Evolutionary conservation across 192 early-diverging fungal genomes (phyloP).

Genomic region (Linnemannia hyalina): DNA sequence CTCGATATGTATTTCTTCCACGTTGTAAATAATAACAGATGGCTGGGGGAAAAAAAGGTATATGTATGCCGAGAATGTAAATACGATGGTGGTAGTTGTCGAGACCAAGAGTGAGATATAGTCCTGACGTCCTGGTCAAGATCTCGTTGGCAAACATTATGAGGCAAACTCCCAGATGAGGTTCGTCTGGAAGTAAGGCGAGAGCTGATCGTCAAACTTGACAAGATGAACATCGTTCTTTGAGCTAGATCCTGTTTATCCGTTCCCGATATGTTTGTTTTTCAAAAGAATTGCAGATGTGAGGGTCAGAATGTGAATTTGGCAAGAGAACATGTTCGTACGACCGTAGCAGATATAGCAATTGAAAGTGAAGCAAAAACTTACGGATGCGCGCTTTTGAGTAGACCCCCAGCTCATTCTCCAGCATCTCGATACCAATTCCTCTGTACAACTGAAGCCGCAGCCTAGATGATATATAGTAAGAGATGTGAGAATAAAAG

Average conservation of each 20-base stretch:
- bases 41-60: too few species aligned
- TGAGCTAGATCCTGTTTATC: constrained; percentile 21
- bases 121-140: background rate
- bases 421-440: constrained; percentile 57
- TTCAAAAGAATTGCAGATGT: background rate
- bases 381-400: constrained; percentile 56
- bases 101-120: background rate
- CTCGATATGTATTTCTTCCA: too few species aligned
- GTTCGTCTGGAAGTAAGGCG: constrained; percentile 45
- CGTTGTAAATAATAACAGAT: too few species aligned
- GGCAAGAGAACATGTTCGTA: background rate
- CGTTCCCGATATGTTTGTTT: background rate
- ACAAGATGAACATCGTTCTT: constrained; percentile 43
- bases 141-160: background rate
- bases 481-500: background rate
- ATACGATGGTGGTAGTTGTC: background rate
- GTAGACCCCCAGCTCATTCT: constrained; percentile 45
- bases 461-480: constrained; percentile 15
- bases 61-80: background rate
- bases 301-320: background rate
- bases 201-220: constrained; percentile 43
- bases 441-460: constrained; percentile 55
- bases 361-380: background rate
- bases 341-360: background rate
- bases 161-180: constrained; percentile 57